Percentiles rank a stretch among this genome's conserved stretches.
phyloP scores from a whole-genome alignment of 108 stramenopile genomes.

The Skeletonema potamos region DNA sequence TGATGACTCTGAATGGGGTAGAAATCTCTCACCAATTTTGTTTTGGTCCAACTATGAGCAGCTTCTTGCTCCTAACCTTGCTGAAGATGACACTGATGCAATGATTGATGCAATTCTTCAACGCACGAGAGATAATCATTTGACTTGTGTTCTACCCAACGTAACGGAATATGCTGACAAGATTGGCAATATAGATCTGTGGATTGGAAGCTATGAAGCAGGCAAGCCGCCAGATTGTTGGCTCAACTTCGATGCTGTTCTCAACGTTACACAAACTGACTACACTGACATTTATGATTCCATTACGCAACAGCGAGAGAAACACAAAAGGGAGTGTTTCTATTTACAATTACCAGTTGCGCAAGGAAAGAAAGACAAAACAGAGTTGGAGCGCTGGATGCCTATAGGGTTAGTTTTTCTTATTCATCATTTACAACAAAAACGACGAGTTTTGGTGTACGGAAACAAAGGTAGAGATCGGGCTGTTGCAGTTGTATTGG shows the following conservation, averaged over 20 bases:
- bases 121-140: not conserved
- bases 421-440: slow-evolving; percentile 36
- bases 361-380: slow-evolving; percentile 72
- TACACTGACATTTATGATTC: slow-evolving; percentile 51
- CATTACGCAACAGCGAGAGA: not conserved
- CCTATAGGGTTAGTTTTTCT: slow-evolving; percentile 69
- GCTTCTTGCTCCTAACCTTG: not conserved
- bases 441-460: slow-evolving; percentile 61
- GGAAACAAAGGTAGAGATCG: slow-evolving; percentile 84
- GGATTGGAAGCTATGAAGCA: slow-evolving; percentile 69
- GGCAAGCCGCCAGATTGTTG: slow-evolving; percentile 74
- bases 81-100: slow-evolving; percentile 48
- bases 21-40: slow-evolving; percentile 51
- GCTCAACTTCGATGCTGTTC: slow-evolving; percentile 70
- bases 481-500: slow-evolving; percentile 71
- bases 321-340: not conserved
- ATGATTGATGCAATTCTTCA: slow-evolving; percentile 41
- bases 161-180: slow-evolving; percentile 13
- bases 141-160: not conserved
- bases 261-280: slow-evolving; percentile 73
- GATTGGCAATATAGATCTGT: slow-evolving; percentile 55
- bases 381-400: slow-evolving; percentile 66
- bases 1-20: slow-evolving; percentile 76
- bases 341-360: slow-evolving; percentile 73
- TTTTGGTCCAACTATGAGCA: slow-evolving; percentile 58